Base-by-base conservation (phyloP, 2,329 filamentous ascomycete genomes). In the Didymella lethalis region DNA sequence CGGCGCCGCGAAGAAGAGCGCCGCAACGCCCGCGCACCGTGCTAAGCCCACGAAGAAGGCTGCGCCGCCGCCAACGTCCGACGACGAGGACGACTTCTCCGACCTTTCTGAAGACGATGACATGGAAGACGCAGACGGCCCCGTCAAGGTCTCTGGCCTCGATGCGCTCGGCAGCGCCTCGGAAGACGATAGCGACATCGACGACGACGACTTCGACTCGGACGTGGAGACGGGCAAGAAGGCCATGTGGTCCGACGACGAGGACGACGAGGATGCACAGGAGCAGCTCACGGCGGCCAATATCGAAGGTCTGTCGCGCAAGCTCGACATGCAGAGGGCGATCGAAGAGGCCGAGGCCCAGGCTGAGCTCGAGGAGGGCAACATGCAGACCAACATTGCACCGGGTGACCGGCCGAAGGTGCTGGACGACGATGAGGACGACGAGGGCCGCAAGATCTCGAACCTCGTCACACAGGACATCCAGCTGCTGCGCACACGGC, bases 281-380 rank as follows among this genome's bases (percentile, higher is more conserved):
- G 93, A 97, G 79, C 90, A 89, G 75, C 85, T 99, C 66, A 99
- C 92, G 50, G 93, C 93, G 1, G 95, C 95, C 63, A 99, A 99
- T 78, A 98, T 99, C 63, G 95, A 90, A 70, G 95, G 95, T 58
- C 82, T 99, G 55, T 93, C 94, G 54, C 85, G 88, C 68, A 94
- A 93, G 77, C 80, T 99, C 57, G 94, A 99, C 75, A 83, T 86
- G 71, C 83, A 95, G 73, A 82, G 86, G 72, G 90, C 90, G 44
- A 85, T 90, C 60, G 91, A 97, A 64, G 92, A 89, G 18, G 92
- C 88, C 25, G 91, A 93, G 62, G 92, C 92, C 25, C 88, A 93
- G 68, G 90, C 89, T 32, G 95, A 99, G 77, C 80, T 98, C 74
- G 87, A 93, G 73, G 91, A 97, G 66, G 88, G 86, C 44, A 90